Evolutionary conservation across 257 asterid genomes (phyloP).

Genomic region (Solanum infundibuliforme): DNA sequence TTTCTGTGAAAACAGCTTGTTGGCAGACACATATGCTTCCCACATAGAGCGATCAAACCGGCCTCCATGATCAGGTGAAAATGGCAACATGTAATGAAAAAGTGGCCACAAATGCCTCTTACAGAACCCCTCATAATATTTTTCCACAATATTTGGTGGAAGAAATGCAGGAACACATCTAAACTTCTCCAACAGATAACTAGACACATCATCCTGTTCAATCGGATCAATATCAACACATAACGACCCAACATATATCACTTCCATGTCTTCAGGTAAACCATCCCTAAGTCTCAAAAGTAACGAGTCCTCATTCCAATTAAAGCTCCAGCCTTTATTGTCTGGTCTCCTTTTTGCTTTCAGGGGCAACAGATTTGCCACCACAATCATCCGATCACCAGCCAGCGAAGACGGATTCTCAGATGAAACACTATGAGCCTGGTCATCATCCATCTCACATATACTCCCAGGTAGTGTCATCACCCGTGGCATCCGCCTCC

Average conservation of each 20-base stretch:
- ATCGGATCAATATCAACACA: slow-evolving; percentile 65
- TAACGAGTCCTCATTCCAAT: slow-evolving; percentile 78
- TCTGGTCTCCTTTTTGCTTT: slow-evolving; percentile 71
- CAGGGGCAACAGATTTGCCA: slow-evolving; percentile 70
- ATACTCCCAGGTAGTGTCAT: slow-evolving; percentile 80
- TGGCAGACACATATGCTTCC: slow-evolving; percentile 75
- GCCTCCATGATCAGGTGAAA: slow-evolving; percentile 62
- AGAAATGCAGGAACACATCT: slow-evolving; percentile 66
- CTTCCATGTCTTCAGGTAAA: slow-evolving; percentile 75
- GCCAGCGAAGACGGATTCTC: slow-evolving; percentile 71
- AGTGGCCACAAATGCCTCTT: slow-evolving; percentile 81
- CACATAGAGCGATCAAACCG: slow-evolving; percentile 63
- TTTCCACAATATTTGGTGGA: slow-evolving; percentile 45
- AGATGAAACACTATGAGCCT: slow-evolving; percentile 54
- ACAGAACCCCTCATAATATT: slow-evolving; percentile 72
- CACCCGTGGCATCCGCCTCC: slow-evolving; percentile 54
- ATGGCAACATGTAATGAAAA: slow-evolving; percentile 72
- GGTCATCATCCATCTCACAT: slow-evolving; percentile 65
- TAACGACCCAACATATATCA: slow-evolving; percentile 57
- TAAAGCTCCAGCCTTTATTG: slow-evolving; percentile 79
- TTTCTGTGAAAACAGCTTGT: slow-evolving; percentile 63
- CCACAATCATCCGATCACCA: slow-evolving; percentile 72
- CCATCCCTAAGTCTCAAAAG: slow-evolving; percentile 72
- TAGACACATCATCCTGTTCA: slow-evolving; percentile 73
- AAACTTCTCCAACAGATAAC: slow-evolving; percentile 49